Evolutionary conservation across 495 filamentous ascomycete species (phyloP), one percentile per base, ranked within the genome.

Genomic region (Rostrohypoxylon terebratum): DNA sequence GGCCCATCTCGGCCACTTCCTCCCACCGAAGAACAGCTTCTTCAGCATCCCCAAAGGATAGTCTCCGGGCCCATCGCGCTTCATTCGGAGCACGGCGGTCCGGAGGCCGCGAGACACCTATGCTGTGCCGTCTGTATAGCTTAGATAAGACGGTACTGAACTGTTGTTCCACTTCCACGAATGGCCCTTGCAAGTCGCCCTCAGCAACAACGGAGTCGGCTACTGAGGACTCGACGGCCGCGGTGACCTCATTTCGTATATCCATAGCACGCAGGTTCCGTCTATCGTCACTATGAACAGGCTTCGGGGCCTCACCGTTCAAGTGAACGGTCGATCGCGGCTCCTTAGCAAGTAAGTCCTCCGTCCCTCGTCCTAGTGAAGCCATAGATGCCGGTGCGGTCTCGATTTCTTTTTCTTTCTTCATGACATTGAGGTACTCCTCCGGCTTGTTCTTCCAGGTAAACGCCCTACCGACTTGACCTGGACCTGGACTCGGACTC

Each of bases 11-110:
- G 20, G 80, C 73, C 9, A 87, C 68, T 44, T 85, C 83, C n/a
- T 86, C 79, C 91, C 93, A 96, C 21, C 77, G 81, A n/a, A 97
- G 84, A 3, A 97, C 80, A 33, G 91, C 94, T 66, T 97, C 93
- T 78, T 96, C 93, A n/a, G 94, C 94, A 45, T 89, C 86, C 69
- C 91, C 92, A 77, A 98, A 98, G 4, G 93, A 97, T 64, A 98
- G 83, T 58, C 94, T 92, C 4, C 94, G 88, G 0, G 94, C 89
- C 86, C 89, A 96, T 61, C 86, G 86, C 14, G 84, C 83, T 48
- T 91, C 87, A 60, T 87, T 83, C 11, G 84, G 77, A 7, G 77
- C 71, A 10, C 81, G 72, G 47, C 75, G 63, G 2, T 75, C 73
- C 38, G 66, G 18, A 60, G 74, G 63, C 59, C 62, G 80, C 66